phyloP scores from a whole-genome alignment of 169 alveolate species.

The Plasmodium cynomolgi region DNA sequence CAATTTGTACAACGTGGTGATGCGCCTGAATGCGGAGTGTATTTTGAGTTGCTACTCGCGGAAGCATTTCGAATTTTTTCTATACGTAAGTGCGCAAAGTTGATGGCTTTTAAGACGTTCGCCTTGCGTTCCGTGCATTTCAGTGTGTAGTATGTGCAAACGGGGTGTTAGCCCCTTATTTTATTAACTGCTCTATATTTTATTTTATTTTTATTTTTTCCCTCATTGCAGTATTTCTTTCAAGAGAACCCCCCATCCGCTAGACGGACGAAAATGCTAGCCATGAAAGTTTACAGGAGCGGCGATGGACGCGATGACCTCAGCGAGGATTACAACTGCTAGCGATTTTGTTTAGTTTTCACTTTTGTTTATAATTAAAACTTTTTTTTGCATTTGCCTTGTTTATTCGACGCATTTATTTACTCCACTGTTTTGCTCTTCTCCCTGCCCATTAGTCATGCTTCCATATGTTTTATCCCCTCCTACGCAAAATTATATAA shows the following conservation, averaged over 20 bases:
- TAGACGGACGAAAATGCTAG: constrained; percentile 30
- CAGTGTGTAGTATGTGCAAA: background rate
- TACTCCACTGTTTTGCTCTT: background rate
- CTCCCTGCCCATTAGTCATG: background rate
- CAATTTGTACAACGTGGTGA: constrained; percentile 66
- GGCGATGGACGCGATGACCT: constrained; percentile 10
- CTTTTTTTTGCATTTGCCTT: background rate
- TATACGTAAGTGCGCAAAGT: constrained; percentile 51
- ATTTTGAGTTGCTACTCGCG: constrained; percentile 58
- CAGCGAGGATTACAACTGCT: constrained; percentile 25
- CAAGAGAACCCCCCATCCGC: constrained; percentile 8
- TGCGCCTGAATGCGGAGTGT: constrained; percentile 69
- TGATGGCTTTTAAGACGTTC: background rate
- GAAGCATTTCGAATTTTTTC: constrained; percentile 57
- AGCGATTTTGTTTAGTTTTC: constrained; percentile 3
- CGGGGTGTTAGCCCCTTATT: background rate
- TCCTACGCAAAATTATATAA: background rate
- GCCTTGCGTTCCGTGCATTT: background rate
- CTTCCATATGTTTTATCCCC: background rate
- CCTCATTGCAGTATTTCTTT: constrained; percentile 30
- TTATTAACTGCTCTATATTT: background rate
- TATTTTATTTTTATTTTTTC: constrained; percentile 4
- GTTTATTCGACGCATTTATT: background rate
- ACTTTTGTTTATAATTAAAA: background rate
- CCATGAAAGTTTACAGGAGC: constrained; percentile 39